Evolutionary conservation across 305 asterid species (phyloP), one percentile per base, ranked within the genome.

Genomic region (Solanum hybrid): DNA sequence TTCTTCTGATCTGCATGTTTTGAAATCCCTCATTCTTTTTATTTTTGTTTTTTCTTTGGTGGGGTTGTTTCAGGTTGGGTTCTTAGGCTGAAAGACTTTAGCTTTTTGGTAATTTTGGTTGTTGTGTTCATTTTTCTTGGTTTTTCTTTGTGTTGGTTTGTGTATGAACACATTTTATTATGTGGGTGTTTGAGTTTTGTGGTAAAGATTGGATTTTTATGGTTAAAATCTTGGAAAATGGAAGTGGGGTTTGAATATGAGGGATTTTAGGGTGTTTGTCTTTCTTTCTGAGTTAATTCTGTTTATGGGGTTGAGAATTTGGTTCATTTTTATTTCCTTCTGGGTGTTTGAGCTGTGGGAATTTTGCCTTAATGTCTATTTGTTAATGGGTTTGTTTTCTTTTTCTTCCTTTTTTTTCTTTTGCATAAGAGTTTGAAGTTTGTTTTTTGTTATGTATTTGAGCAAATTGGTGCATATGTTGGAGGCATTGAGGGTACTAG

Each of bases 1-100:
- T 45, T 2, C 24, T 31, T 88, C 92, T 92, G 95, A 94, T 94
- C 95, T 92, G 95, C 93, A 91, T 93, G 93, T 89, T 57, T 88
- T 79, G 90, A n/a, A 26, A 37, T 14, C 29, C 15, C 29, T 8
- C 38, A n/a, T 81, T 70, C 27, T 77, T 75, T 8, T 8, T 72
- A 6, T 84, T 75, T 90, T 90, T 37, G 17, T 57, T 85, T 3
- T 31, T 85, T 31, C 31, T 85, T 57, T 85, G 31, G 77, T 85
- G 88, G 88, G 88, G 88, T 85, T 85, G 88, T 85, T 85, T 85
- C 29, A 85, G 31, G 11, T 31, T 34, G 79, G 84, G 84, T 45
- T 73, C 26, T 75, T 7, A 13, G 70, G 80, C 12, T 0, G 75
- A 51, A 83, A 37, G 77, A 89, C 78, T 34, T 45, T 14, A 9